phyloP scores from a whole-genome alignment of 2,329 filamentous ascomycete genomes.

The Cylindrodendrum hubeiense region DNA sequence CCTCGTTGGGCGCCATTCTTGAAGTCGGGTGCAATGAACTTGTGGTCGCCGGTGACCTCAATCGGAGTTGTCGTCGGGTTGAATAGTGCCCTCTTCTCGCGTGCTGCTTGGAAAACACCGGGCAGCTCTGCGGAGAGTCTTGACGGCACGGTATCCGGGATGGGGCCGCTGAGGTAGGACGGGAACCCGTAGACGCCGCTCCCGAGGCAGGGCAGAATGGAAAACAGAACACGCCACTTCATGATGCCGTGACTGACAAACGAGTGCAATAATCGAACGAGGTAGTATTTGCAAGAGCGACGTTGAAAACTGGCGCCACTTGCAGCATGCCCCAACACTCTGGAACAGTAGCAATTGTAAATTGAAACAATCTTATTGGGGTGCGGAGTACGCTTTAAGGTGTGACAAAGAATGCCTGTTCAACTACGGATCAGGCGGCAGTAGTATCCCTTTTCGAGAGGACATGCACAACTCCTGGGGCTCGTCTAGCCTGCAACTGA shows the following conservation, averaged over 20 bases:
- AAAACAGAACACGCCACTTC: conserved; percentile 13
- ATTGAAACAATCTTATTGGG: conserved; percentile 17
- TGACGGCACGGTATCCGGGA: neutral
- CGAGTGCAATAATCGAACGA: neutral
- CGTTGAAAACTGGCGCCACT: neutral
- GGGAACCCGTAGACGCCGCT: conserved; percentile 15
- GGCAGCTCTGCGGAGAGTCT: conserved; percentile 13
- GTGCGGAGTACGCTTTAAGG: neutral
- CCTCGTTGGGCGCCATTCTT: conserved; percentile 42
- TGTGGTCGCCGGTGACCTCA: conserved; percentile 36
- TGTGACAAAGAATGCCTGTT: neutral
- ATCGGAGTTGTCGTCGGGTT: conserved; percentile 34
- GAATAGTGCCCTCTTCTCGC: conserved; percentile 34
- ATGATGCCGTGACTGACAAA: neutral
- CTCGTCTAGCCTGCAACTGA: neutral
- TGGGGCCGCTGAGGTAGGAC: neutral
- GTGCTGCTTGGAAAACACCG: conserved; percentile 22
- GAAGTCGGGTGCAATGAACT: conserved; percentile 44
- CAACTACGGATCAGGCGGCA: neutral
- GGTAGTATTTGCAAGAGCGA: neutral
- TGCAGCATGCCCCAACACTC: neutral
- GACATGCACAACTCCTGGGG: neutral
- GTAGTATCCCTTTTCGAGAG: neutral
- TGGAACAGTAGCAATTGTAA: conserved; percentile 3
- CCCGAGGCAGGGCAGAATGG: conserved; percentile 2